phyloP scores from a whole-genome alignment of 2,329 filamentous ascomycete species.

The Penicillium hesseltinei region DNA sequence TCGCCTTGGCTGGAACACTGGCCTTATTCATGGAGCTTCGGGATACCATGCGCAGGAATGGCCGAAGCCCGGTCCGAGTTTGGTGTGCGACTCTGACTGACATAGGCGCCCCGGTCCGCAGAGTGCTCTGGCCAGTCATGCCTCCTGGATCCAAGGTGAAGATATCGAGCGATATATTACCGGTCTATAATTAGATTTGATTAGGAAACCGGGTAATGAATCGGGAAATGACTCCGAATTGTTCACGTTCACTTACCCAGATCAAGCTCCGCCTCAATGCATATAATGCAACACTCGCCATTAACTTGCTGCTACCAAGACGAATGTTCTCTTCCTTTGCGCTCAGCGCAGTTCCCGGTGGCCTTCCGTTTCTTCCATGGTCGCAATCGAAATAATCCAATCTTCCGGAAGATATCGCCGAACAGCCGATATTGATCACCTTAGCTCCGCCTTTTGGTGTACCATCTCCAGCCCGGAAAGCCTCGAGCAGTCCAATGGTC shows the following conservation, averaged over 20 bases:
- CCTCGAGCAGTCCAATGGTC: conserved; percentile 37
- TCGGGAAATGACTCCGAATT: not conserved
- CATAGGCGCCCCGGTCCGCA: conserved; percentile 26
- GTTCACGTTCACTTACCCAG: conserved; percentile 29
- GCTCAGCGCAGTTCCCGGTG: conserved; percentile 27
- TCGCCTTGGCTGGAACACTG: conserved; percentile 36
- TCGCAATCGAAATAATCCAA: conserved; percentile 35
- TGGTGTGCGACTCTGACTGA: conserved; percentile 33
- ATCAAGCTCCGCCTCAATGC: conserved; percentile 37
- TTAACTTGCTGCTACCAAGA: conserved; percentile 38
- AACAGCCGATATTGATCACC: conserved; percentile 39
- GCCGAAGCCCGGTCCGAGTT: conserved; percentile 34
- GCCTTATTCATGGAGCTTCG: conserved; percentile 37
- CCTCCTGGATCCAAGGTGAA: conserved; percentile 38
- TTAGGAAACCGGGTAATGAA: conserved; percentile 3
- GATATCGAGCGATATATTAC: conserved; percentile 37
- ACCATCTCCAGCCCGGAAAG: conserved; percentile 36
- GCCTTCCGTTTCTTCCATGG: conserved; percentile 16
- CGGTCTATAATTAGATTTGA: conserved; percentile 25
- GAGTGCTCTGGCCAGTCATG: conserved; percentile 27
- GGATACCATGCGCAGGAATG: conserved; percentile 36
- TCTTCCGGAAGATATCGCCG: conserved; percentile 30
- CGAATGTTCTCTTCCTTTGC: conserved; percentile 32
- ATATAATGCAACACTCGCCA: conserved; percentile 37
- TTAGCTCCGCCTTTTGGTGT: conserved; percentile 31